Evolutionary conservation across 352 stramenopile genomes (phyloP), one percentile per base, ranked within the genome.

Genomic region (Globisporangium nodosum): DNA sequence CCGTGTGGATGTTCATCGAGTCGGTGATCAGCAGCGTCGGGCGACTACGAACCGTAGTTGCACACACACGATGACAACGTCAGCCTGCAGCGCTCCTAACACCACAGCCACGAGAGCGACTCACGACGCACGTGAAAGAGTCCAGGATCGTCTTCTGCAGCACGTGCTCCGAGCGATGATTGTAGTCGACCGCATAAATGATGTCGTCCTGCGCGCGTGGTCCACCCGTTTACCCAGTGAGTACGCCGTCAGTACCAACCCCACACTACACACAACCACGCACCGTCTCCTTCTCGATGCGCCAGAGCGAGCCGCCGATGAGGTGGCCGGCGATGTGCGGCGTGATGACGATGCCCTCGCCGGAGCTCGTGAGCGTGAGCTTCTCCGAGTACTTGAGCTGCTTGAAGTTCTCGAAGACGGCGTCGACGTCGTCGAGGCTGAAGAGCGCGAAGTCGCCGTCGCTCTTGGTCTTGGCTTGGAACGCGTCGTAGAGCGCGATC

Each of bases 311-410:
- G 5, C 93, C 96, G 9, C 96, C 96, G 46, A 98, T 97, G 37
- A 98, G 75, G 66, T 98, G 92, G 15, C 94, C 96, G 5, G 94
- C 92, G 11, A 96, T 79, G 60, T 98, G 94, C 15, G 96, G 90
- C 45, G 92, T 98, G 59, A 99, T 96, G 20, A 96, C 76, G 40
- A 99, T 90, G 30, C 88, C 84, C 48, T 95, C 76, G 12, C 83
- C 81, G 15, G 79, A 87, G 65, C 88, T 89, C 49, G 83, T 88
- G 50, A 96, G 81, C 42, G 78, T 95, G 56, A 92, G 77, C 56
- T 94, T 96, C 68, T 98, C 90, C 39, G 91, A 97, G 76, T 98
- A 98, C 66, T 98, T 98, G 57, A 98, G 87, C 63, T 96, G 92
- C 60, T 94, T 88, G 52, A 97, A 96, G 30, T 82, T 90, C 55